Base-by-base conservation (phyloP, 2,329 filamentous ascomycete species). In the Ambrosiella beaveri region DNA sequence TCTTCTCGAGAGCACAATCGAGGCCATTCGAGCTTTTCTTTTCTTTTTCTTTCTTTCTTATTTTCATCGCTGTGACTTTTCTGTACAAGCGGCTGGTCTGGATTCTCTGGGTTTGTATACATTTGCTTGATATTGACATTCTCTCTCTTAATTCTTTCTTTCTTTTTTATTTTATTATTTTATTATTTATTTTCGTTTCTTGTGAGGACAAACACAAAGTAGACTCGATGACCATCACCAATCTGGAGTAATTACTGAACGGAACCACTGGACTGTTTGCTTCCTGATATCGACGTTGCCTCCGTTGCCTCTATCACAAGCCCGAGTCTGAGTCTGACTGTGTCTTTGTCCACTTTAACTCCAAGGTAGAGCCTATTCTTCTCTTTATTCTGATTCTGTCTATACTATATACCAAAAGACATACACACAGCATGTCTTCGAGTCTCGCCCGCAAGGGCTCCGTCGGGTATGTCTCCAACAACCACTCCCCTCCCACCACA, bases 381-480 rank as follows among this genome's bases (percentile, higher is more conserved):
- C 37, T 11, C 37, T 37, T 27, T 36, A 6, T 41, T 13, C 49
- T 47, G n/a, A 9, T 47, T 27, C 12, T 47, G 36, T 49, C 44
- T 51, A 13, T 45, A 53, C 17, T 40, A 41, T 15, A 17, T 47
- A 47, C n/a, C 44, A 15, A 47, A 11, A 47, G 9, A 47, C 44
- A n/a, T 45, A 45, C n/a, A 47, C 3, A n/a, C 44, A 47, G 5
- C 5, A 47, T 47, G 44, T 47, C 44, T 47, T 47, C 44, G 7
- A 17, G 44, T 15, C 15, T 47, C 44, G n/a, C 44, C 44, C 44
- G 44, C 4, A 47, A 58, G 19, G 47, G 37, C 6, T 58, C 56
- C 11, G 13, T 58, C 37, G 39, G 49, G 56, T 58, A 53, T 9
- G 56, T 54, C n/a, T 15, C 27, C 40, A 41, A 13, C n/a, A 47